Conservation (phyloP, 805 yeast species). For the Kodamaea hsintzibuensis region DNA sequence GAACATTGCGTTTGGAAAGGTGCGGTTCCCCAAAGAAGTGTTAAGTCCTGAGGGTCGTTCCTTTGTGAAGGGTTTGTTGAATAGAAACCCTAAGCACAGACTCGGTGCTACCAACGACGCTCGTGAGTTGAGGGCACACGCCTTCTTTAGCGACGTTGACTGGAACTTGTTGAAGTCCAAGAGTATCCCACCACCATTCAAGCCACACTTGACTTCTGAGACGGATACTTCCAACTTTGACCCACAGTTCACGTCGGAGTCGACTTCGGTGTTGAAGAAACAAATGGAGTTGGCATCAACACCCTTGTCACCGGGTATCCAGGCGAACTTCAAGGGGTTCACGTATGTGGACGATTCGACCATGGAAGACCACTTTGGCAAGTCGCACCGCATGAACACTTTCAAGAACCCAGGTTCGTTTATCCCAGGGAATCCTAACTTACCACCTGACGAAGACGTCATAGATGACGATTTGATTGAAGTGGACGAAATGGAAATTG, state of each 20-base stretch:
- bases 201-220: conserved; percentile 88
- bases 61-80: conserved; percentile 91
- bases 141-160: conserved; percentile 88
- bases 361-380: conserved; percentile 78
- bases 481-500: conserved; percentile 49
- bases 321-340: conserved; percentile 95
- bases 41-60: conserved; percentile 90
- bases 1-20: conserved; percentile 98
- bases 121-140: conserved; percentile 86
- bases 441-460: conserved; percentile 83
- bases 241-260: conserved; percentile 93
- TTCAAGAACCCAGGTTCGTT: conserved; percentile 62
- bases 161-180: conserved; percentile 80
- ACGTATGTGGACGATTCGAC: conserved; percentile 94
- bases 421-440: conserved; percentile 75
- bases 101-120: conserved; percentile 92
- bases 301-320: conserved; percentile 91
- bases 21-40: conserved; percentile 94
- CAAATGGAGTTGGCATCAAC: conserved; percentile 67
- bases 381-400: conserved; percentile 36
- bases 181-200: conserved; percentile 93
- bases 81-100: conserved; percentile 94
- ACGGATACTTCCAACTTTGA: conserved; percentile 96
- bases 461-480: conserved; percentile 67
- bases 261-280: conserved; percentile 76